Conservation (phyloP, 129 eudicot species). For the Helichrysum umbraculigerum region DNA sequence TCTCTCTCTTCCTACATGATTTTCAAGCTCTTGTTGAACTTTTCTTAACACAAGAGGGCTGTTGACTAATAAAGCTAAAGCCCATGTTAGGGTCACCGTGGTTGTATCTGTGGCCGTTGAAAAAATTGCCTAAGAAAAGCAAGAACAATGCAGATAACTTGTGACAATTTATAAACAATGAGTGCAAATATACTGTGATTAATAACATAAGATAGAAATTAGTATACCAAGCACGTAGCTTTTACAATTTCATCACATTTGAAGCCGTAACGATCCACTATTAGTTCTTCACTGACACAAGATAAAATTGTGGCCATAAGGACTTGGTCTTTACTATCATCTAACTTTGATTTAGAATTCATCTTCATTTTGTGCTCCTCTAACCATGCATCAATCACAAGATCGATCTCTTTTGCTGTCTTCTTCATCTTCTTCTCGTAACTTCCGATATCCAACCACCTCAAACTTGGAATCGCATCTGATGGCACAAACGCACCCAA, state of each 20-base stretch:
- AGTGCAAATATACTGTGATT: too few relatives aligned
- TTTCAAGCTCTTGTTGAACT: background rate
- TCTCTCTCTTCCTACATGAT: background rate
- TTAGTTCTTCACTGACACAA: background rate
- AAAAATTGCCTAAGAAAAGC: background rate
- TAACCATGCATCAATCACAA: background rate
- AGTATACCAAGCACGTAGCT: background rate
- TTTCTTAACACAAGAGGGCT: background rate
- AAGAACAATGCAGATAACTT: background rate
- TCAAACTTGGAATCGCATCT: background rate
- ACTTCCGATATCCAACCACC: background rate
- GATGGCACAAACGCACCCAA: background rate
- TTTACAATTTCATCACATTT: background rate
- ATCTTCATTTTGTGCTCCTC: background rate
- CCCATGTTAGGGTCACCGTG: background rate
- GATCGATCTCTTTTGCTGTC: background rate
- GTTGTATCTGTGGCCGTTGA: background rate
- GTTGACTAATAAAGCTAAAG: background rate
- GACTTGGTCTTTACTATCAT: background rate
- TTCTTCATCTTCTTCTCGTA: background rate
- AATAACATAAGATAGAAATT: background rate
- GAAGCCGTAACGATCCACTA: background rate
- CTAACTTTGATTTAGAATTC: background rate
- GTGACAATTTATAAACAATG: background rate
- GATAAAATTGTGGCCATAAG: background rate